Base-by-base conservation (phyloP, 208 protist genomes). In the Acanthamoeba sp. region DNA sequence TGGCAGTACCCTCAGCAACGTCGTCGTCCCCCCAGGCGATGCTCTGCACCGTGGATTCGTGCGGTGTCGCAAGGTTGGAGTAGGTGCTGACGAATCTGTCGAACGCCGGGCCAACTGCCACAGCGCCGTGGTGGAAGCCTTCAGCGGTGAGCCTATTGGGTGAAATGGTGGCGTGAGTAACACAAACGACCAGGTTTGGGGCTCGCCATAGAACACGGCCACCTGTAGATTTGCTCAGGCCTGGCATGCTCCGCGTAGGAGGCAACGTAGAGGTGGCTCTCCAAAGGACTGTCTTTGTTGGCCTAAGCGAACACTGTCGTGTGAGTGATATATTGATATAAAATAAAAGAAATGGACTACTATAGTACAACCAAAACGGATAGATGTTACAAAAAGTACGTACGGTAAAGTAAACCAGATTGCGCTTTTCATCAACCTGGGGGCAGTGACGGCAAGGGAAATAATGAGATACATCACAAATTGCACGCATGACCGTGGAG, bases 191-290 rank as follows among this genome's bases (percentile, higher is more conserved):
- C 10, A 78, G 12, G 14, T 40, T 20, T 14, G 34, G 34, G 24
- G 10, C 69, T 40, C 24, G 34, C 16, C 12, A 34, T 38, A 18
- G 12, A 78, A 10, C 34, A 40, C 24, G 29, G 22, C 22, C 20
- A 50, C 38, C 48, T 88, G 20, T 48, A 5, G 78, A 88, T 57
- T 9, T 88, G 48, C 18, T 24, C 10, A 27, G 78, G 12, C 10
- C 38, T n/a, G 20, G 52, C 48, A 2, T 22, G 0, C 10, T 91
- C 20, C 20, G 22, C 92, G 45, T 76, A 96, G 5, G 52, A 88
- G 18, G 78, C 48, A 12, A 95, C 95, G 89, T 96, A 96, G 20
- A 96, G 82, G 62, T 96, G 95, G 20, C 64, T 84, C 48, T 96
- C 88, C 6, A 96, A 27, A 9, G 52, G 29, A 6, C 38, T 91